Conservation (phyloP, 2,329 filamentous ascomycete species). For the Aspergillus ustus region DNA sequence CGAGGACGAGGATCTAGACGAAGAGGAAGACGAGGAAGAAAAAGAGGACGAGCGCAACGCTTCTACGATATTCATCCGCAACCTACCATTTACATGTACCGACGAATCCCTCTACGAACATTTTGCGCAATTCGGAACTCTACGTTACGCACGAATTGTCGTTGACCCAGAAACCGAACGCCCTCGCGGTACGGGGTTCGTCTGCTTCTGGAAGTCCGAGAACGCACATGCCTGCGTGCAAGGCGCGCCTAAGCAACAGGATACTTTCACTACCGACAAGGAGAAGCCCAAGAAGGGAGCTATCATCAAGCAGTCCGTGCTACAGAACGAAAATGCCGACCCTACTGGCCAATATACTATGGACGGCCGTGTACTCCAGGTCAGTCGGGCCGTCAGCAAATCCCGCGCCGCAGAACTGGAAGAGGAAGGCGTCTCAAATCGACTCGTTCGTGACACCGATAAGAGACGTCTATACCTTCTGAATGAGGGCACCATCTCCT, state of each 20-base stretch:
- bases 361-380: constrained; percentile 82
- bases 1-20: constrained; percentile 37
- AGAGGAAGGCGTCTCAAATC: constrained; percentile 66
- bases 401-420: constrained; percentile 77
- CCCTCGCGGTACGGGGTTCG: constrained; percentile 90
- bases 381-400: constrained; percentile 84
- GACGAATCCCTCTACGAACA: constrained; percentile 83
- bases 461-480: constrained; percentile 89
- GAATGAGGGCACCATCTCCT: constrained; percentile 79
- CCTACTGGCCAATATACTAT: constrained; percentile 84
- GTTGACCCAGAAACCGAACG: constrained; percentile 83
- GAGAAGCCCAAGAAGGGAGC: constrained; percentile 44
- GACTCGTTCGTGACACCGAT: constrained; percentile 76
- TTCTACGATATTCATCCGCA: constrained; percentile 87
- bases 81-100: constrained; percentile 85
- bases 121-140: constrained; percentile 83
- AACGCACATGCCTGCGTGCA: constrained; percentile 79
- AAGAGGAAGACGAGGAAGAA: constrained; percentile 51
- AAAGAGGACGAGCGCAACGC: constrained; percentile 62
- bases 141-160: constrained; percentile 90
- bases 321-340: constrained; percentile 85
- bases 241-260: constrained; percentile 65
- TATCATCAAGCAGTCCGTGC: constrained; percentile 75
- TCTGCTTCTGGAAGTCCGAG: constrained; percentile 80
- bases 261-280: constrained; percentile 48